Conservation (phyloP, 2,329 filamentous ascomycete genomes). For the Neofusicoccum cordaticola region DNA sequence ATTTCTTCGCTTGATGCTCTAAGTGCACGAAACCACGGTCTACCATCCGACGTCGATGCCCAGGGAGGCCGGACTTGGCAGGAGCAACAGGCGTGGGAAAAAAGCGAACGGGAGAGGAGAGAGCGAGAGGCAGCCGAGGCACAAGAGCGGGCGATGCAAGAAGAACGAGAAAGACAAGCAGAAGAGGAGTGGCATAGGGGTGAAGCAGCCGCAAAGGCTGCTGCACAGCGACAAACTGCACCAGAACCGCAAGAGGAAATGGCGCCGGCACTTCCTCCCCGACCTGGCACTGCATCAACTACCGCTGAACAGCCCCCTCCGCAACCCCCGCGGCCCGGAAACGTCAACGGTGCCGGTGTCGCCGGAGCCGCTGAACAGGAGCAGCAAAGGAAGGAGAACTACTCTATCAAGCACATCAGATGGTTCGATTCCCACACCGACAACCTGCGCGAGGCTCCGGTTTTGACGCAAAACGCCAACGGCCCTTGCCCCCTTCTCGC, state of each 20-base stretch:
- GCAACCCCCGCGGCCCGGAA: constrained; percentile 28
- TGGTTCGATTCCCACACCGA: constrained; percentile 68
- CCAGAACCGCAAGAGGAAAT: not conserved
- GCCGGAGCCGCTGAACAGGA: constrained; percentile 31
- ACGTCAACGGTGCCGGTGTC: constrained; percentile 23
- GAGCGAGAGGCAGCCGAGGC: constrained; percentile 25
- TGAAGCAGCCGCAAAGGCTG: constrained; percentile 21
- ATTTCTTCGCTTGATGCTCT: constrained; percentile 30
- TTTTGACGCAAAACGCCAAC: constrained; percentile 89
- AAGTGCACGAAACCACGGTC: constrained; percentile 25
- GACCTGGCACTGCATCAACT: constrained; percentile 23
- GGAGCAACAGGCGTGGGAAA: constrained; percentile 33
- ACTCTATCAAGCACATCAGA: constrained; percentile 86
- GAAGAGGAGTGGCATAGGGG: constrained; percentile 27
- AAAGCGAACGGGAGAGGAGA: constrained; percentile 25
- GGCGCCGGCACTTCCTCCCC: constrained; percentile 32
- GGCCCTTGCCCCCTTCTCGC: constrained; percentile 92
- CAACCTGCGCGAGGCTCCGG: constrained; percentile 74
- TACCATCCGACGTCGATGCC: constrained; percentile 17
- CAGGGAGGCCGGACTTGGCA: constrained; percentile 27
- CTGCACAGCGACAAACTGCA: not conserved
- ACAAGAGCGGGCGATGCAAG: constrained; percentile 21
- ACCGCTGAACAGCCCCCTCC: constrained; percentile 28
- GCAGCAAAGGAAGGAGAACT: constrained; percentile 67
- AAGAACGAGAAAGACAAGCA: constrained; percentile 27